Base-by-base conservation (phyloP, 1,139 yeast species). In the Blastobotrys illinoisensis region DNA sequence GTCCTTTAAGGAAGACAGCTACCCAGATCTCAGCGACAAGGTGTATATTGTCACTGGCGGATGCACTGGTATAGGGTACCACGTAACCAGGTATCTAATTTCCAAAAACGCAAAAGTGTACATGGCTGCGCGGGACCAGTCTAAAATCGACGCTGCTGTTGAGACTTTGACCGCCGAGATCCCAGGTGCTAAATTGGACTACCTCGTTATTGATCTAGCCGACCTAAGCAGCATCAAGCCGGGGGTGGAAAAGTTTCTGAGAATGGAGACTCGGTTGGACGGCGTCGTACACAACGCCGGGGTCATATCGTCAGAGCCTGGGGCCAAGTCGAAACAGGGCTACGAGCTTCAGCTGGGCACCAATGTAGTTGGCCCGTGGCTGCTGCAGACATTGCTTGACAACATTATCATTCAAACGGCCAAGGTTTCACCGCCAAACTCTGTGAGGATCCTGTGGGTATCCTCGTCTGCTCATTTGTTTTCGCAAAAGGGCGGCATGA, bases 281-380 rank as follows among this genome's bases (percentile, higher is more conserved):
- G 67, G 72, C 32, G 60, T 71, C 32, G 54, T 69, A 23, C 71
- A 70, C 44, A 53, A 53, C 21, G 56, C 56, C 11, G 56, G 56
- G 3, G 53, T 53, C 23, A 53, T 53, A 53, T n/a, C 21, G 6
- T 51, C 54, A 2, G 74, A 73, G 3, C 62, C 73, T 1, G 60
- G 62, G 13, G 6, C 11, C n/a, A 26, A 16, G 13, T 73, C 81
- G 2, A 64, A 61, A 19, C 82, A 79, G 63, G 81, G 79, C n/a
- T 73, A 71, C 56, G 84, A 81, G 55, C 63, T 71, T 46, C 80
- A 78, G 62, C 69, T 79, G 51, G 84, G 83, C 5, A 74, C 78
- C 40, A 81, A 82, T 60, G 77, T 70, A 11, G 58, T 81, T 53
- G 86, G 81, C 1, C 80, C 81, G 21, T 80, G 75, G 57, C 64